These are phyloP conservation scores for Hsuehochloa calcarea DNA, from an alignment of 176 grass and related monocot species.

Conservation along the genomic window DNA sequence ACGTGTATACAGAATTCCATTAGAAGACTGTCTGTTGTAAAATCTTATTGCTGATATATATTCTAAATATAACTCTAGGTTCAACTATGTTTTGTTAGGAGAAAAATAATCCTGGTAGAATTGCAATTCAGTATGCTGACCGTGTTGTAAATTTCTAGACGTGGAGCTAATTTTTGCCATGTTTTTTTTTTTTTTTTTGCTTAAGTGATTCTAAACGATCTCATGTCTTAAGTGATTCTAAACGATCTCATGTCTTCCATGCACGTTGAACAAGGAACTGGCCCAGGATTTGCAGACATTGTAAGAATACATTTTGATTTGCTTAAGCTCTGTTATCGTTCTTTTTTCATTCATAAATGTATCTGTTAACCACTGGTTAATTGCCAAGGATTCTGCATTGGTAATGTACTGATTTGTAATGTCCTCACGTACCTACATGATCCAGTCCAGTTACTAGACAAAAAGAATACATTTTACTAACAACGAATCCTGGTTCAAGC, in stretches of 20 bases:
- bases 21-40: slow-evolving; percentile 33
- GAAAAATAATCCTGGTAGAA: neutral
- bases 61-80: slow-evolving; percentile 31
- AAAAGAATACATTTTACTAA: neutral
- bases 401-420: neutral
- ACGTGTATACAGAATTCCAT: slow-evolving; percentile 35
- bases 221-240: neutral
- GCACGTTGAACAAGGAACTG: neutral
- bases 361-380: neutral
- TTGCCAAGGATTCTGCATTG: neutral
- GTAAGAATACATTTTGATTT: neutral
- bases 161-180: neutral
- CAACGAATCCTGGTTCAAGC: neutral
- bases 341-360: neutral
- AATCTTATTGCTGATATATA: slow-evolving; percentile 37
- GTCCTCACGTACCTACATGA: neutral
- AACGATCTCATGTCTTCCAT: neutral
- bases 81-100: slow-evolving; percentile 10
- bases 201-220: neutral
- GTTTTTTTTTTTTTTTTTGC: neutral
- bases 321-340: neutral
- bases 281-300: neutral
- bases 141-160: slow-evolving; percentile 35
- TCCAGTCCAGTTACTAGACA: neutral
- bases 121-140: slow-evolving; percentile 7